Conservation (phyloP, 2,329 filamentous ascomycete species). For the Cladosporium halotolerans region DNA sequence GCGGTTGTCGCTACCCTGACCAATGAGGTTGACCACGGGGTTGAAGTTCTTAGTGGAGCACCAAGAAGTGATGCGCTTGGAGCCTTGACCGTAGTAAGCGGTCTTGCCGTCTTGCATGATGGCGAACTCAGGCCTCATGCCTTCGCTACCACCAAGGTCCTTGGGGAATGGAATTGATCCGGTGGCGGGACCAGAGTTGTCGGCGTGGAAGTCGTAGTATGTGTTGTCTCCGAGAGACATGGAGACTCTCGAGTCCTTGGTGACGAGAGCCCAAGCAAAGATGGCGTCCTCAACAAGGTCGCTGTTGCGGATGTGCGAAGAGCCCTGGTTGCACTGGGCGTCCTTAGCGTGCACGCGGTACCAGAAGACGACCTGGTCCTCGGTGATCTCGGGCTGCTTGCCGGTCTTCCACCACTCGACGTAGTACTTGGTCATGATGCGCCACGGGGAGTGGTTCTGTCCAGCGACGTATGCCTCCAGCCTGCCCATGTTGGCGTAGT, state of each 20-base stretch:
- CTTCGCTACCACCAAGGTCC: slow-evolving; percentile 20
- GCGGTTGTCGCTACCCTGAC: slow-evolving; percentile 21
- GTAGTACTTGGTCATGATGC: slow-evolving; percentile 35
- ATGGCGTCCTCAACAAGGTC: slow-evolving; percentile 31
- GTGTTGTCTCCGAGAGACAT: slow-evolving; percentile 31
- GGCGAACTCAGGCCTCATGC: slow-evolving; percentile 27
- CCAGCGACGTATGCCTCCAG: slow-evolving; percentile 32
- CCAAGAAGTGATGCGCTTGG: slow-evolving; percentile 22
- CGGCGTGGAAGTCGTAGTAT: slow-evolving; percentile 29
- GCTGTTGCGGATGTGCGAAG: slow-evolving; percentile 29
- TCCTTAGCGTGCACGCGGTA: slow-evolving; percentile 34
- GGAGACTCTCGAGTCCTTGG: slow-evolving; percentile 26
- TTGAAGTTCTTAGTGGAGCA: slow-evolving; percentile 33
- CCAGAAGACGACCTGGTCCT: slow-evolving; percentile 35
- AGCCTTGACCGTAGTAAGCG: slow-evolving; percentile 22
- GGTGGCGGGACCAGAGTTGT: slow-evolving; percentile 26
- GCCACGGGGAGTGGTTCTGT: slow-evolving; percentile 34
- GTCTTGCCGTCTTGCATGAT: slow-evolving; percentile 27
- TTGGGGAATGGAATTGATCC: slow-evolving; percentile 30
- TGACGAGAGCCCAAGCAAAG: slow-evolving; percentile 34
- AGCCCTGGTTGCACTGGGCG: slow-evolving; percentile 27
- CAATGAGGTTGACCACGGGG: slow-evolving; percentile 31
- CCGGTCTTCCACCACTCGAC: slow-evolving; percentile 33
- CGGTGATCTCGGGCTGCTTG: slow-evolving; percentile 26
- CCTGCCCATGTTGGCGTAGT: slow-evolving; percentile 28